Conservation (phyloP, 2,329 filamentous ascomycete genomes). For the Fusarium lateritium region DNA sequence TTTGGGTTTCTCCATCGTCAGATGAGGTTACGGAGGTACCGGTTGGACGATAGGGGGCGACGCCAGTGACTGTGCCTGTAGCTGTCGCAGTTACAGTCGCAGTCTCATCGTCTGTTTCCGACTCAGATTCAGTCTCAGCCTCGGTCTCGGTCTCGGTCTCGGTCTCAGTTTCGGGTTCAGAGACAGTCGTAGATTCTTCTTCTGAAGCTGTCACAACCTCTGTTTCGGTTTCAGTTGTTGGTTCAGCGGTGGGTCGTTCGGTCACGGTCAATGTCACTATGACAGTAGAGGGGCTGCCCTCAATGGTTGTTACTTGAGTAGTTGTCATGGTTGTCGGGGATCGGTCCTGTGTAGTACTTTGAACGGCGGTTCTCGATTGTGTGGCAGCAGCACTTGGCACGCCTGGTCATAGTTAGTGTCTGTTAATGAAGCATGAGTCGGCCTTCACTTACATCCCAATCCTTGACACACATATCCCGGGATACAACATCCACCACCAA, state of each 20-base stretch:
- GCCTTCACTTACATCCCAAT: conserved; percentile 73
- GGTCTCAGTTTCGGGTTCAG: background rate
- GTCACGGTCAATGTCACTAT: conserved; percentile 32
- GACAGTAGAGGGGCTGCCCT: conserved; percentile 32
- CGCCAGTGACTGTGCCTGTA: conserved; percentile 56
- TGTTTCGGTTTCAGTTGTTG: conserved; percentile 57
- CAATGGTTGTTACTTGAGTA: conserved; percentile 56
- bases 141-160: conserved; percentile 5
- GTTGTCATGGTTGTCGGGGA: conserved; percentile 55
- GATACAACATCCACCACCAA: conserved; percentile 84
- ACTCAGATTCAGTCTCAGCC: conserved; percentile 4
- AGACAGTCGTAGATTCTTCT: conserved; percentile 25
- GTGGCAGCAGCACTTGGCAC: conserved; percentile 54
- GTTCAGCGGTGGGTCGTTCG: conserved; percentile 53
- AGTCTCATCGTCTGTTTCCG: conserved; percentile 41
- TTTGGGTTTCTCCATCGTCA: conserved; percentile 54
- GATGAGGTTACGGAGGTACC: conserved; percentile 53
- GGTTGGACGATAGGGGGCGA: conserved; percentile 65
- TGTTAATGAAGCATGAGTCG: background rate
- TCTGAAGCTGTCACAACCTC: conserved; percentile 46
- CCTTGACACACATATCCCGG: conserved; percentile 78
- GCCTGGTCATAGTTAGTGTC: conserved; percentile 44
- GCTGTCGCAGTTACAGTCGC: conserved; percentile 50
- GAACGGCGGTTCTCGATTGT: conserved; percentile 31
- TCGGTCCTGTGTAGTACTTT: conserved; percentile 35